Percentiles rank a stretch among this genome's conserved stretches.
These are phyloP conservation scores for Coffea eugenioides DNA, from an alignment of 257 asterid genomes.

Conservation along the genomic window DNA sequence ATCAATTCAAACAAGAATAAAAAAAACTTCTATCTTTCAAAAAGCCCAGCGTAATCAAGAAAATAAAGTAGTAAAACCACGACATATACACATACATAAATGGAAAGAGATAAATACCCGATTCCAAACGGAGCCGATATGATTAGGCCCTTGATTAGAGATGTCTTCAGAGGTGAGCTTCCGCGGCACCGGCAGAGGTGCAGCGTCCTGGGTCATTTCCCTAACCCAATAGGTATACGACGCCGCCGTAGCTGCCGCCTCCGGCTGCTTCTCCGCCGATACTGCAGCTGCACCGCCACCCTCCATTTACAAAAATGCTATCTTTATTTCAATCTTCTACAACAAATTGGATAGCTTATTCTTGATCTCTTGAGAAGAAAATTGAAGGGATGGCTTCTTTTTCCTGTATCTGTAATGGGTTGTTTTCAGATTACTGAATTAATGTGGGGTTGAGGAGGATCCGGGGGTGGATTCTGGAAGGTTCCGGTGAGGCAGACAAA, in stretches of 20 bases:
- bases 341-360: neutral
- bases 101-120: constrained; percentile 20
- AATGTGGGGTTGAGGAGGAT: neutral
- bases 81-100: no score
- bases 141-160: constrained; percentile 22
- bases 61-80: no score
- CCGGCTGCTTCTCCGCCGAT: constrained; percentile 19
- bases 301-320: constrained; percentile 19
- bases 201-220: constrained; percentile 38
- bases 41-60: no score
- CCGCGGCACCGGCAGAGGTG: constrained; percentile 34
- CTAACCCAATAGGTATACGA: constrained; percentile 37
- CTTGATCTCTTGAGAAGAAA: neutral
- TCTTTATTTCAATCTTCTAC: neutral
- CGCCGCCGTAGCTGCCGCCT: constrained; percentile 17
- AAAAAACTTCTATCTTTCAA: no score
- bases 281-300: constrained; percentile 29
- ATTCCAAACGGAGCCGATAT: constrained; percentile 40
- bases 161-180: constrained; percentile 32
- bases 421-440: neutral
- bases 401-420: neutral
- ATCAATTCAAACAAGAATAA: no score
- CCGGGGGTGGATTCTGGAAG: constrained; percentile 9
- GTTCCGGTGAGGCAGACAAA: neutral
- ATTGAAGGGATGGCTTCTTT: neutral